These are phyloP conservation scores for Apiospora sp. DNA, from an alignment of 2,329 filamentous ascomycete species.

Conservation along the genomic window DNA sequence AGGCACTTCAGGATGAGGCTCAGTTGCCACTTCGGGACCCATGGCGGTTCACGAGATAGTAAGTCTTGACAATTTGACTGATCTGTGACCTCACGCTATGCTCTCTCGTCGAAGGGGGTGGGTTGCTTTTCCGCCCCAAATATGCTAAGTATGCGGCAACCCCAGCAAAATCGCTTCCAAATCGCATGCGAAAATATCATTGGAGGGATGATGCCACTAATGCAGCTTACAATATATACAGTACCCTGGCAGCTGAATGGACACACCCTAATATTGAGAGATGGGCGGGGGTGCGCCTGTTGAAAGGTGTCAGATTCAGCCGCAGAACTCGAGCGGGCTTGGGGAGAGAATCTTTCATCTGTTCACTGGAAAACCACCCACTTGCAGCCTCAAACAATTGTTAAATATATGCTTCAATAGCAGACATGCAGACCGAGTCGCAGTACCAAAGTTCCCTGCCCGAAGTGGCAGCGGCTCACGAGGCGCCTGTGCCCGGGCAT, in stretches of 20 bases:
- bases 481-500: background rate
- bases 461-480: background rate
- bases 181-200: background rate
- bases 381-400: background rate
- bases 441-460: background rate
- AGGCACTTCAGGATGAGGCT: slow-evolving; percentile 1
- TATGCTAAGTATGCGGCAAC: background rate
- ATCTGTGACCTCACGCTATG: background rate
- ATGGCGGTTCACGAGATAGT: background rate
- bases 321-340: background rate
- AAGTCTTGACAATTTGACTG: background rate
- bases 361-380: background rate
- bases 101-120: background rate
- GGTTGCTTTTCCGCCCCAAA: background rate
- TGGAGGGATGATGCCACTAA: background rate
- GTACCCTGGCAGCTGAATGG: background rate
- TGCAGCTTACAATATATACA: background rate
- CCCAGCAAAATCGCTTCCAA: background rate
- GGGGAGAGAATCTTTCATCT: background rate
- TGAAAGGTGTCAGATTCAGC: background rate
- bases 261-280: background rate
- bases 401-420: background rate
- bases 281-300: background rate
- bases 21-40: background rate
- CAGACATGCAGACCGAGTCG: background rate